phyloP scores from a whole-genome alignment of 352 stramenopile species.

The Aphanomyces invadans region DNA sequence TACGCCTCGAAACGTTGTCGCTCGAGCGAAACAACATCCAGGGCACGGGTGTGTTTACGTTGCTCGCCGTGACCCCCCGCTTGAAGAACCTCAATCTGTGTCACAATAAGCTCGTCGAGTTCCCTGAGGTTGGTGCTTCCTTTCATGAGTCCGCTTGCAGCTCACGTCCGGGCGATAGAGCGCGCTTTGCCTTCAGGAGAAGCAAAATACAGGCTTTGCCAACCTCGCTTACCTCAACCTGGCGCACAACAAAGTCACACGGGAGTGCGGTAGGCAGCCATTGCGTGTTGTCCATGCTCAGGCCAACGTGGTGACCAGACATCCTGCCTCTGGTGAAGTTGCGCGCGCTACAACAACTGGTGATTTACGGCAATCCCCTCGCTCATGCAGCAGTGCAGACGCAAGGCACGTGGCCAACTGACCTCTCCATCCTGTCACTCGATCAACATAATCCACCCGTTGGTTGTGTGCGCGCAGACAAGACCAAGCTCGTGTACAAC shows the following conservation, averaged over 20 bases:
- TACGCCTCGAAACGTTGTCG: slow-evolving; percentile 60
- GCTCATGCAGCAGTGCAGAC: slow-evolving; percentile 50
- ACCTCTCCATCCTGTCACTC: too few species aligned
- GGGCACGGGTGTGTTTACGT: slow-evolving; percentile 54
- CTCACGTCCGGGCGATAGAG: slow-evolving; percentile 26
- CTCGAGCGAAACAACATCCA: slow-evolving; percentile 72
- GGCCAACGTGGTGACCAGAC: too few species aligned
- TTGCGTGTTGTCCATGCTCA: too few species aligned
- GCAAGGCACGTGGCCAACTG: slow-evolving; percentile 22
- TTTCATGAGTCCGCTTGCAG: neutral
- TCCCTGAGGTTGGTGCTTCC: slow-evolving; percentile 44
- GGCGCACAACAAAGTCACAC: slow-evolving; percentile 51
- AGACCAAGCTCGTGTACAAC: slow-evolving; percentile 59
- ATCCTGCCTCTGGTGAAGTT: slow-evolving; percentile 44
- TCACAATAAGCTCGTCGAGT: slow-evolving; percentile 66
- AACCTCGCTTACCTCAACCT: slow-evolving; percentile 67
- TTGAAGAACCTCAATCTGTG: slow-evolving; percentile 71
- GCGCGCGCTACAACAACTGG: slow-evolving; percentile 51
- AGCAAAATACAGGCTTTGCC: slow-evolving; percentile 53
- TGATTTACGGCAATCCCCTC: slow-evolving; percentile 70
- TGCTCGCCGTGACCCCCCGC: slow-evolving; percentile 55
- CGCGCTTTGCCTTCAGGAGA: slow-evolving; percentile 34
- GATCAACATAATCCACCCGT: neutral
- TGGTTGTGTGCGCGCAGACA: slow-evolving; percentile 34
- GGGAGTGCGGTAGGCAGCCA: slow-evolving; percentile 38